phyloP scores from a whole-genome alignment of 2,329 filamentous ascomycete genomes.

The Purpureocillium takamizusanense region DNA sequence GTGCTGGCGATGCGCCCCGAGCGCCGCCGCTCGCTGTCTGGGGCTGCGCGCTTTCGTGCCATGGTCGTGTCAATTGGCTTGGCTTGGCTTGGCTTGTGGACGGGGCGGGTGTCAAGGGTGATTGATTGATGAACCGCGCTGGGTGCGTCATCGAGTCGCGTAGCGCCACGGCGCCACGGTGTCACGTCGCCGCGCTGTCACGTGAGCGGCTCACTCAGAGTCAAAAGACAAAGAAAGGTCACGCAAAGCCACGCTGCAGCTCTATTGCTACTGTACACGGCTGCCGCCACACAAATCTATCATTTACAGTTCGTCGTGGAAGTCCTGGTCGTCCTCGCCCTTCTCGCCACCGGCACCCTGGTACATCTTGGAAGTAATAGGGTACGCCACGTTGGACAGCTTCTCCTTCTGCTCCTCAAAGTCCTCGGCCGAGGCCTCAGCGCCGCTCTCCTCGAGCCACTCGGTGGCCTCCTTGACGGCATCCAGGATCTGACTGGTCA shows the following conservation, averaged over 20 bases:
- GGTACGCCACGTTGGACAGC: conserved; percentile 91
- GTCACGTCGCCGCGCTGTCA: conserved; percentile 15
- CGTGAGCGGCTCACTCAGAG: conserved; percentile 8
- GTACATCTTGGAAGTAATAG: conserved; percentile 98
- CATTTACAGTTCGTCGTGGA: conserved; percentile 73
- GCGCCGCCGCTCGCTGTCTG: conserved; percentile 28
- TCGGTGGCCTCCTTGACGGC: conserved; percentile 95
- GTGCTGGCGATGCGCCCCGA: conserved; percentile 37
- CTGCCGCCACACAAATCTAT: conserved; percentile 24
- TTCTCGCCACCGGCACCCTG: conserved; percentile 46
- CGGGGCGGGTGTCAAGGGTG: no score
- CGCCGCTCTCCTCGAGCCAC: conserved; percentile 93
- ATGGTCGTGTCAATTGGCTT: no score
- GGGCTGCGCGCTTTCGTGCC: conserved; percentile 25
- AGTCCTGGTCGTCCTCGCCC: conserved; percentile 59
- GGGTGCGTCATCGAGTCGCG: no score
- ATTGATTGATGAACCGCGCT: no score
- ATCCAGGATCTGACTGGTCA: conserved; percentile 58
- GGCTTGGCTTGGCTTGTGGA: no score
- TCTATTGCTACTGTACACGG: conserved; percentile 1
- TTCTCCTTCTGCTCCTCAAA: conserved; percentile 99
- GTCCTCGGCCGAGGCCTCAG: conserved; percentile 79
- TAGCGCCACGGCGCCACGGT: conserved; percentile 15
- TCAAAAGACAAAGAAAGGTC: not conserved
- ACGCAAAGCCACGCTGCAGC: not conserved